Conservation (phyloP, 2,329 filamentous ascomycete genomes). For the Monilinia vaccinii-corymbosi region DNA sequence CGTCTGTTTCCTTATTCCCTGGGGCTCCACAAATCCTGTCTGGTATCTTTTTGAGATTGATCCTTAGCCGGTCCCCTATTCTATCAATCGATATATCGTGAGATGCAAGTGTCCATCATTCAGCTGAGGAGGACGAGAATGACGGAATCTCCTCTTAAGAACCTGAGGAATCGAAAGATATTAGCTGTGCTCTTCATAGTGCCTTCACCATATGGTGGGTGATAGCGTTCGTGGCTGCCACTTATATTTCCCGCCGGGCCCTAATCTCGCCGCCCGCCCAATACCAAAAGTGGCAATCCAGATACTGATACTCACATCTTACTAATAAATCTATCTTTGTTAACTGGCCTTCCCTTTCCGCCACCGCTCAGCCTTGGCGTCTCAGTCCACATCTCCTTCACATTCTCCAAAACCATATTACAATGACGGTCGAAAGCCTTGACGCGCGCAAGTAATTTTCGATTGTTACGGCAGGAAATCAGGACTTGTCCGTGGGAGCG, state of each 20-base stretch:
- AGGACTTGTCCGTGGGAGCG: slow-evolving; percentile 91
- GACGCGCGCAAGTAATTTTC: slow-evolving; percentile 91
- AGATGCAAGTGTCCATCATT: slow-evolving; percentile 12
- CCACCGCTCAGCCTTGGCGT: slow-evolving; percentile 73
- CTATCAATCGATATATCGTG: slow-evolving; percentile 1
- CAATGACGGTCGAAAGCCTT: slow-evolving; percentile 98
- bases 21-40: slow-evolving; percentile 2
- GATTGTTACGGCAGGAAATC: slow-evolving; percentile 96
- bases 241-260: not conserved
- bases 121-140: slow-evolving; percentile 31
- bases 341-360: slow-evolving; percentile 82
- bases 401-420: slow-evolving; percentile 98
- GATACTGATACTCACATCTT: slow-evolving; percentile 62
- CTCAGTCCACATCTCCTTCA: slow-evolving; percentile 99
- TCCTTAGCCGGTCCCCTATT: not conserved
- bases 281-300: not conserved
- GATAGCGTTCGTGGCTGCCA: not conserved
- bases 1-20: not conserved
- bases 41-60: not conserved
- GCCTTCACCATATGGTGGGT: not conserved
- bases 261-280: not conserved
- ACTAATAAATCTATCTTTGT: slow-evolving; percentile 97
- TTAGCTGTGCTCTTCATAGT: not conserved
- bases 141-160: slow-evolving; percentile 31
- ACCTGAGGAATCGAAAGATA: slow-evolving; percentile 18